Evolutionary conservation across 768 basidiomycete species (phyloP).

Genomic region (Mycena leptocephala): DNA sequence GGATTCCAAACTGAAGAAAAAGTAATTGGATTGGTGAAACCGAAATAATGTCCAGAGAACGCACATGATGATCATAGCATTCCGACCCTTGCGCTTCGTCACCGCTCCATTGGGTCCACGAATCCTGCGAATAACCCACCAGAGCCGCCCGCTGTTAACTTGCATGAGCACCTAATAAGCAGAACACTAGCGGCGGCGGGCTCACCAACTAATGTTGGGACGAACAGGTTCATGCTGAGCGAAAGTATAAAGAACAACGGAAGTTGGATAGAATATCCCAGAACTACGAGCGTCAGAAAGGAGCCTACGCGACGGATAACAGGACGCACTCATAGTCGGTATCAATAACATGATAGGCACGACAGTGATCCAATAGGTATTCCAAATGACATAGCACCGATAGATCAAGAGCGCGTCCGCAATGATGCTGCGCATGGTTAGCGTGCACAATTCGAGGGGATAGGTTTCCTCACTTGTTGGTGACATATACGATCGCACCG

Average conservation of each 20-base stretch:
- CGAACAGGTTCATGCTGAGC: constrained; percentile 50
- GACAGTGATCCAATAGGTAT: constrained; percentile 45
- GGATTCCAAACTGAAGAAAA: constrained; percentile 53
- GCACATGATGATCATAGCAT: constrained; percentile 56
- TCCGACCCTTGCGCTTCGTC: constrained; percentile 50
- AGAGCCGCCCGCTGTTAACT: constrained; percentile 52
- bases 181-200: background rate
- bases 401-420: constrained; percentile 54
- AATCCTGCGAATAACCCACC: constrained; percentile 49
- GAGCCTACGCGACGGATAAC: background rate
- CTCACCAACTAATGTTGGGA: constrained; percentile 54
- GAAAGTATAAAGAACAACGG: constrained; percentile 43
- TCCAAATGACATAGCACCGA: constrained; percentile 59
- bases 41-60: background rate
- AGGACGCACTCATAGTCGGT: constrained; percentile 50
- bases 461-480: constrained; percentile 53
- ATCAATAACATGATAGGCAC: constrained; percentile 48
- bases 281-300: constrained; percentile 39
- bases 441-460: background rate
- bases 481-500: constrained; percentile 55
- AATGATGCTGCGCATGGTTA: constrained; percentile 42
- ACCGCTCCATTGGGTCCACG: constrained; percentile 37
- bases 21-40: background rate
- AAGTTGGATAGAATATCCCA: constrained; percentile 51
- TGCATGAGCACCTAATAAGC: background rate